These are phyloP conservation scores for Xylariaceae sp. DNA, from an alignment of 2,329 filamentous ascomycete genomes.

Conservation along the genomic window DNA sequence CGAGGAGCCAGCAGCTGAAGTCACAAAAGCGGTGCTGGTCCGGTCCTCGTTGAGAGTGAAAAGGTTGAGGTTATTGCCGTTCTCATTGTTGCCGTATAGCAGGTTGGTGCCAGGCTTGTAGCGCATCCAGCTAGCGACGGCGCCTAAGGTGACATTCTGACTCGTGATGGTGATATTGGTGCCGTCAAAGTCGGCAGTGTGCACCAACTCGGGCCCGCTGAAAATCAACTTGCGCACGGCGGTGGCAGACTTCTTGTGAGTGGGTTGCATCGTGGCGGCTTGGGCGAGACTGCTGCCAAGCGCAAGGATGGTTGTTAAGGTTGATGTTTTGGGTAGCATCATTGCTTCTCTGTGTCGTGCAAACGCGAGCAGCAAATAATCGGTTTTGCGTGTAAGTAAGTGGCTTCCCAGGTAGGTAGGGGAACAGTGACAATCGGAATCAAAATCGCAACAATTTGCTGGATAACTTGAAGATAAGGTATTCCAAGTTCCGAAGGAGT, in stretches of 20 bases:
- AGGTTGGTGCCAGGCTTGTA: conserved; percentile 34
- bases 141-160: conserved; percentile 30
- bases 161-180: conserved; percentile 36
- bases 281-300: conserved; percentile 23
- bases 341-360: background rate
- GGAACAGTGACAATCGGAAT: too few relatives aligned
- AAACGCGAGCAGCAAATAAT: conserved; percentile 2
- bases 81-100: conserved; percentile 48
- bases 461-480: too few relatives aligned
- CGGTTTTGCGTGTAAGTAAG: too few relatives aligned
- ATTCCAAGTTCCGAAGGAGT: too few relatives aligned
- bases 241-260: too few relatives aligned
- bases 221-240: conserved; percentile 35
- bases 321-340: conserved; percentile 17
- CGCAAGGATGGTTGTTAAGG: conserved; percentile 23
- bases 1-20: conserved; percentile 32
- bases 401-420: too few relatives aligned
- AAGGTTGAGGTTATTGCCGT: conserved; percentile 35
- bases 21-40: conserved; percentile 28
- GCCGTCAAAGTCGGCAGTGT: conserved; percentile 40
- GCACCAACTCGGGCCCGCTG: conserved; percentile 38
- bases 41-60: conserved; percentile 36
- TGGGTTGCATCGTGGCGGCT: conserved; percentile 14
- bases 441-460: too few relatives aligned
- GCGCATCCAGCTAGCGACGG: conserved; percentile 44